Evolutionary conservation across 768 basidiomycete genomes (phyloP), one percentile per base, ranked within the genome.

Genomic region (Inosperma sp.): DNA sequence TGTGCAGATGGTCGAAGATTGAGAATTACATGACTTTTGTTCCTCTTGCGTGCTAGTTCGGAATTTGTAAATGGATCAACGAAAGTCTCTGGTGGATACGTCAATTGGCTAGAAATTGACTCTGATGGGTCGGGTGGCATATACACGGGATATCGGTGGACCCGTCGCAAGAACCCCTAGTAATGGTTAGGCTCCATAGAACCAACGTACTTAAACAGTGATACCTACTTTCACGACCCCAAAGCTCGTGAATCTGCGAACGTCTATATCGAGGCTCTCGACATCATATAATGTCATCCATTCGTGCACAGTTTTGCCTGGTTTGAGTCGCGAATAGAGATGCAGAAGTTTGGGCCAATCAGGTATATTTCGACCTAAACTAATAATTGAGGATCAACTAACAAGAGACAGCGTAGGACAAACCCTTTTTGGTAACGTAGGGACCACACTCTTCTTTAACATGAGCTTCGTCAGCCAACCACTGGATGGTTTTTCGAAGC

Each of bases 201-300:
- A 26, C 31, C 3, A n/a, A 29, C 12, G 22, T 31, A 14, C 16
- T n/a, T 17, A 35, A 6, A 30, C 25, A 41, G 21, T 12, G 36
- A 35, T 9, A n/a, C 57, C 13, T 64, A 83, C 88, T 71, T 99
- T 99, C 71, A 99, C 95, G 19, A 98, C 89, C 5, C 96, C 96
- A 61, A 98, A 99, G 54, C 88, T 93, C 14, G 92, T 83, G 66
- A 99, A 96, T n/a, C 96, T 81, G 7, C 95, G 81, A 7, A 90
- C 79, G 64, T 99, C 96, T 46, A 98, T 85, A 2, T 89, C 91
- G 17, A 84, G 66, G 5, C 73, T 70, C 42, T 84, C 78, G 14
- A 93, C 80, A 17, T 83, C 72, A 59, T 92, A 75, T 34, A 73
- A 73, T 58, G 89, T 81, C 75, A 93, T 89, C 95, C 96, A 99